phyloP scores from a whole-genome alignment of 768 basidiomycete genomes.

The Collybia nuda region DNA sequence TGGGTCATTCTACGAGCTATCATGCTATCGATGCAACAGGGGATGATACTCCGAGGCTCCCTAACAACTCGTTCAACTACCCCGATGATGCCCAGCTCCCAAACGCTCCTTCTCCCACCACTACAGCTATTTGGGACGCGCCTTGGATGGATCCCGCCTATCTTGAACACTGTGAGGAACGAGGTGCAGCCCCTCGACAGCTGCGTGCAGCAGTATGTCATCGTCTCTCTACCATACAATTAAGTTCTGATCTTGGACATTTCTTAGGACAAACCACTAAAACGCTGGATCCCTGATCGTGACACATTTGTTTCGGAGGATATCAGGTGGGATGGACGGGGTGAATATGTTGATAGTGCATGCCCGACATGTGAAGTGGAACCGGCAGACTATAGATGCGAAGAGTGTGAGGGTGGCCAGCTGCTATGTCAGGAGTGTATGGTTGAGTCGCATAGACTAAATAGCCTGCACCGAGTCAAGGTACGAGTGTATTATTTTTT shows the following conservation, averaged over 20 bases:
- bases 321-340: constrained; percentile 3
- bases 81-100: neutral
- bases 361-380: neutral
- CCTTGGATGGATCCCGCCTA: neutral
- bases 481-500: too few relatives aligned
- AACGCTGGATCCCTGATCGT: constrained; percentile 1
- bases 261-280: neutral
- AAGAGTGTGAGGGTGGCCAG: neutral
- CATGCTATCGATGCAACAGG: neutral
- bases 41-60: too few relatives aligned
- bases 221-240: neutral
- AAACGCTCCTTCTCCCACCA: neutral
- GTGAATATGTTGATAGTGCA: neutral
- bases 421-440: constrained; percentile 1
- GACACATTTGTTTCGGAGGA: constrained; percentile 3
- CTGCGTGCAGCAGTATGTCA: neutral
- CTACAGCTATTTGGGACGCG: too few relatives aligned
- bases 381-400: neutral
- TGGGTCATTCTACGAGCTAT: neutral
- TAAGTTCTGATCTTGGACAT: neutral
- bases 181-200: neutral
- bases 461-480: constrained; percentile 4
- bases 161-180: neutral
- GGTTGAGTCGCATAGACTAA: neutral
- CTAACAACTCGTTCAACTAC: neutral